Conservation (phyloP, 2,329 filamentous ascomycete genomes). For the Neopestalotiopsis sp. region DNA sequence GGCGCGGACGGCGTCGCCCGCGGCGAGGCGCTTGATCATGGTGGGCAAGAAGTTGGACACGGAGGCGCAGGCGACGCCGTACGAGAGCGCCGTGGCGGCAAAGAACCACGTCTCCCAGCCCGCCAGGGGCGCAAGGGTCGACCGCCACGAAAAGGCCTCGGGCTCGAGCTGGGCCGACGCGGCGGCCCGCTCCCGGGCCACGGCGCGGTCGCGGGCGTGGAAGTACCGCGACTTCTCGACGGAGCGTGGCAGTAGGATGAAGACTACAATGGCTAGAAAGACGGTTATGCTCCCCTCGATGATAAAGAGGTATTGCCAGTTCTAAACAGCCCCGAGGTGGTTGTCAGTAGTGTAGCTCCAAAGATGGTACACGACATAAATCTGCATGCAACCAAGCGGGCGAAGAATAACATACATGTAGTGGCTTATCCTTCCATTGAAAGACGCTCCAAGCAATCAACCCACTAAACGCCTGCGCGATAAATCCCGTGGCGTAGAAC, state of each 20-base stretch:
- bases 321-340: conserved; percentile 2
- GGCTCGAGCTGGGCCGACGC: conserved; percentile 22
- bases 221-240: conserved; percentile 10
- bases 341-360: not conserved
- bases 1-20: conserved; percentile 33
- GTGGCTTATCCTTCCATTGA: conserved; percentile 22
- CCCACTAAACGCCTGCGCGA: conserved; percentile 28
- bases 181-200: conserved; percentile 18
- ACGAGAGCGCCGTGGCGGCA: conserved; percentile 22
- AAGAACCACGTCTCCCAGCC: conserved; percentile 21
- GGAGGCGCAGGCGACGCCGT: conserved; percentile 24
- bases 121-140: conserved; percentile 18
- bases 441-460: conserved; percentile 31
- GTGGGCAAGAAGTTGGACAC: conserved; percentile 29
- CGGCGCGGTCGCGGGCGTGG: conserved; percentile 18
- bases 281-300: conserved; percentile 29
- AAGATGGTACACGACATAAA: no score
- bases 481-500: conserved; percentile 27
- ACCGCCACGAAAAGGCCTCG: conserved; percentile 16
- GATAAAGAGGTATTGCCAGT: conserved; percentile 30
- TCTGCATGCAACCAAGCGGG: no score
- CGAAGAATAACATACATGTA: conserved; percentile 9
- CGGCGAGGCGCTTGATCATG: conserved; percentile 39
- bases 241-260: conserved; percentile 21
- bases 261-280: conserved; percentile 20